A percentile compares a stretch with the other conserved stretches of the same genome.
Conservation (phyloP, 2,329 filamentous ascomycete species). For the Penicillium capsulatum region DNA sequence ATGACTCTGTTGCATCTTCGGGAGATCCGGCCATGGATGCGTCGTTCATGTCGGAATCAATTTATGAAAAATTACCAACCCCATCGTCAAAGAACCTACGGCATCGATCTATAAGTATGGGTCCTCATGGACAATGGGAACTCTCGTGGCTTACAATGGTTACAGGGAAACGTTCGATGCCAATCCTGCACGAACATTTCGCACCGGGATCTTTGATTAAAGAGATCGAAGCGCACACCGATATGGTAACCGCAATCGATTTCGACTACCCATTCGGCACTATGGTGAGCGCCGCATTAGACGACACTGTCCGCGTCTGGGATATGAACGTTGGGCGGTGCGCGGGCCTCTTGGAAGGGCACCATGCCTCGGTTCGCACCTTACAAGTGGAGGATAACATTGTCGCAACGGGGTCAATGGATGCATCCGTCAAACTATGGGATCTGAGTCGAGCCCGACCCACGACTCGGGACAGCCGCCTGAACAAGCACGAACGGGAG, state of each 20-base stretch:
- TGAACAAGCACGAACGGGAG: conserved; percentile 47
- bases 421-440: conserved; percentile 92
- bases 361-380: conserved; percentile 87
- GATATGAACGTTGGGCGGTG: conserved; percentile 90
- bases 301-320: conserved; percentile 94
- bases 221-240: conserved; percentile 82
- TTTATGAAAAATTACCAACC: conserved; percentile 83
- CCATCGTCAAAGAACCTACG: conserved; percentile 57
- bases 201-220: conserved; percentile 83
- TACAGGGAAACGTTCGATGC: conserved; percentile 69
- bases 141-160: conserved; percentile 33
- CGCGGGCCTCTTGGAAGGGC: conserved; percentile 86
- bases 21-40: conserved; percentile 51
- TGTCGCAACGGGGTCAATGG: conserved; percentile 87
- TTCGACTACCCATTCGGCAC: conserved; percentile 98
- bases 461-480: conserved; percentile 55
- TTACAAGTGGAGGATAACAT: conserved; percentile 95
- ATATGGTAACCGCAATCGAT: conserved; percentile 83
- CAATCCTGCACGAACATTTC: conserved; percentile 91
- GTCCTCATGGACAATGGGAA: neutral
- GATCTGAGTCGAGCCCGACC: conserved; percentile 87
- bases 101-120: conserved; percentile 42
- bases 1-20: conserved; percentile 50
- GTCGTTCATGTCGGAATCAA: conserved; percentile 94
- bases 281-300: conserved; percentile 84